phyloP scores from a whole-genome alignment of 2,329 filamentous ascomycete genomes.

The Pseudogymnoascus sp. region DNA sequence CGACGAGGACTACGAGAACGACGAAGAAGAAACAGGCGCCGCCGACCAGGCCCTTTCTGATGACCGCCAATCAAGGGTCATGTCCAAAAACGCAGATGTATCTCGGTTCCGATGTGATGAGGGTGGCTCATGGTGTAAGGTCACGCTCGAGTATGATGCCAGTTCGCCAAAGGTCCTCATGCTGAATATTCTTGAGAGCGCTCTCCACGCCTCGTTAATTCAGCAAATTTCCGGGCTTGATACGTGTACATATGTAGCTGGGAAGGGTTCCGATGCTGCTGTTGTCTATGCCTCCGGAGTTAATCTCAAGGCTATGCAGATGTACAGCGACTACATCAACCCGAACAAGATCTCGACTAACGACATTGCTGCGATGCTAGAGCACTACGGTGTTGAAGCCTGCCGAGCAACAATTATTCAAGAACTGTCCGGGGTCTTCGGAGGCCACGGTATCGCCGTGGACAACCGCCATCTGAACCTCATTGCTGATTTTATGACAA shows the following conservation, averaged over 20 bases:
- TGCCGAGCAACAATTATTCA: conserved; percentile 78
- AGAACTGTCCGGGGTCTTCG: conserved; percentile 81
- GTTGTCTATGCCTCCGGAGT: conserved; percentile 75
- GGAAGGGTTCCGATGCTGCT: conserved; percentile 45
- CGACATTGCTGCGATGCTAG: conserved; percentile 79
- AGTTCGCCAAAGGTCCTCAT: conserved; percentile 84
- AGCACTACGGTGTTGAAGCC: conserved; percentile 87
- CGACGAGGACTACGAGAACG: conserved; percentile 31
- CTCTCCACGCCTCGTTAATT: conserved; percentile 70
- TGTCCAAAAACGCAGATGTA: conserved; percentile 57
- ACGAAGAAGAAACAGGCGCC: conserved; percentile 24
- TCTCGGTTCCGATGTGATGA: conserved; percentile 76
- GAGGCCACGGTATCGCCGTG: conserved; percentile 83
- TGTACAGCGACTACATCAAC: conserved; percentile 77
- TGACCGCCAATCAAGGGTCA: conserved; percentile 55
- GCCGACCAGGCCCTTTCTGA: conserved; percentile 16
- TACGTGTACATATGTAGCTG: conserved; percentile 58
- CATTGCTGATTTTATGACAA: conserved; percentile 97
- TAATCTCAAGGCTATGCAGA: conserved; percentile 86
- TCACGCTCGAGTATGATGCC: conserved; percentile 77
- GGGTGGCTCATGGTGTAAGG: conserved; percentile 65
- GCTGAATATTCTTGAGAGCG: conserved; percentile 80
- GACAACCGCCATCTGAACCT: conserved; percentile 89
- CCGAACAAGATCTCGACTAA: conserved; percentile 84
- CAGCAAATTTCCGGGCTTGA: conserved; percentile 77